Conservation (phyloP, 1,139 yeast species). For the Diutina neorugosa region DNA sequence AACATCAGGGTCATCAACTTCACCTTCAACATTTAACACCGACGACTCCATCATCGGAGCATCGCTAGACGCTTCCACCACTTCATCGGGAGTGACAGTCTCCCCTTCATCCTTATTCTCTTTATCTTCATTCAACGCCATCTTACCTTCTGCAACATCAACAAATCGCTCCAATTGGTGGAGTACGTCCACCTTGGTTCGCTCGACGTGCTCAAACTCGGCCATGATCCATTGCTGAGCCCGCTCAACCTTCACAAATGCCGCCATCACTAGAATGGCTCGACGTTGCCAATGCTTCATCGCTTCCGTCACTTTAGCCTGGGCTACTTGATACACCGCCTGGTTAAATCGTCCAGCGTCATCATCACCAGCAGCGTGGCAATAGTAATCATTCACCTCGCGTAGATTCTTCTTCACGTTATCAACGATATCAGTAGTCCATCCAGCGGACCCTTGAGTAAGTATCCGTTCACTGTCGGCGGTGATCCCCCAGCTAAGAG, state of each 20-base stretch:
- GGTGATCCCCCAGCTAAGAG: neutral
- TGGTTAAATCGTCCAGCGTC: neutral
- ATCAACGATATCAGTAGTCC: neutral
- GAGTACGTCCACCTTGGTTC: neutral
- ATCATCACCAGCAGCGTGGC: neutral
- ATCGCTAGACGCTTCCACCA: neutral
- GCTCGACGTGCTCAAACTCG: neutral
- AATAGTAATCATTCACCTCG: neutral
- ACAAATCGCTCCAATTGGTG: neutral
- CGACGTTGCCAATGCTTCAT: neutral
- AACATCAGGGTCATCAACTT: neutral
- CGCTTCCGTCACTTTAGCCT: neutral
- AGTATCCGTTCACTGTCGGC: neutral
- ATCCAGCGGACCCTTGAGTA: neutral
- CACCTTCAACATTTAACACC: neutral
- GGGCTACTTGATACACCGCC: neutral
- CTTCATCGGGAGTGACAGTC: neutral
- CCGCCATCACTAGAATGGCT: neutral
- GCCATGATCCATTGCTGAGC: neutral
- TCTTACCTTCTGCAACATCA: neutral
- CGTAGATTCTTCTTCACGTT: neutral
- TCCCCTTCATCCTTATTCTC: neutral
- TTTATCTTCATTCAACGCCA: neutral
- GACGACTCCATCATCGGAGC: neutral
- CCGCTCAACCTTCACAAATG: neutral